phyloP scores from a whole-genome alignment of 495 filamentous ascomycete species.

The Lentithecium fluviatile region DNA sequence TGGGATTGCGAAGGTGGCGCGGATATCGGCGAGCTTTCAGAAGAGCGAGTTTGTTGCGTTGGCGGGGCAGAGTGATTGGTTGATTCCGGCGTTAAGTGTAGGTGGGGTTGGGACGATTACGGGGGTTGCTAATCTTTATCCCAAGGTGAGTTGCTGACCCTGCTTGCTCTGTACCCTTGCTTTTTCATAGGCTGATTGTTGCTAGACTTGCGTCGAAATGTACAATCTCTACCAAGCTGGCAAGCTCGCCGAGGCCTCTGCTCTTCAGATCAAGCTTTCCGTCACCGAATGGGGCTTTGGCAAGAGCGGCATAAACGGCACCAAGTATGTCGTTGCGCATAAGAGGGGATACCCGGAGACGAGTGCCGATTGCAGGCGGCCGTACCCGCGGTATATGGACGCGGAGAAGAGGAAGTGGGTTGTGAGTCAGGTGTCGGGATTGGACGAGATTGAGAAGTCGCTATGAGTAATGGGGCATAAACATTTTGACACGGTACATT shows the following conservation, averaged over 20 bases:
- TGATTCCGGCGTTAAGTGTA: slow-evolving; percentile 72
- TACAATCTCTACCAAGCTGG: slow-evolving; percentile 42
- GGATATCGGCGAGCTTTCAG: slow-evolving; percentile 59
- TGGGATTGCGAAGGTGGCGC: slow-evolving; percentile 84
- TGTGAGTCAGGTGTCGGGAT: slow-evolving; percentile 29
- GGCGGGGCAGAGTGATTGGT: slow-evolving; percentile 84
- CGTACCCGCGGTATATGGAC: slow-evolving; percentile 44
- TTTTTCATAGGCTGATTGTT: not conserved
- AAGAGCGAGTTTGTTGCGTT: slow-evolving; percentile 64
- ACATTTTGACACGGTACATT: no score
- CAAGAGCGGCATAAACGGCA: slow-evolving; percentile 48
- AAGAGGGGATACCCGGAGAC: slow-evolving; percentile 43
- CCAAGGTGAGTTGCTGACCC: slow-evolving; percentile 46
- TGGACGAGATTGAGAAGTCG: slow-evolving; percentile 25
- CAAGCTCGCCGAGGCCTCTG: slow-evolving; percentile 42
- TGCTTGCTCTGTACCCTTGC: not conserved
- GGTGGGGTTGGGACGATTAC: slow-evolving; percentile 83
- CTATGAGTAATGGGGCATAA: not conserved
- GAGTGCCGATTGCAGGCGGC: slow-evolving; percentile 45
- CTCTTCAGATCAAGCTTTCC: slow-evolving; percentile 43
- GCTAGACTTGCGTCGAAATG: slow-evolving; percentile 38
- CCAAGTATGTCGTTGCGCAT: slow-evolving; percentile 47
- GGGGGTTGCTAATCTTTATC: slow-evolving; percentile 79
- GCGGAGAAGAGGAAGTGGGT: slow-evolving; percentile 38
- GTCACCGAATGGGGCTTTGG: slow-evolving; percentile 46